A percentile compares a stretch with the other conserved stretches of the same genome.
Conservation (phyloP, 768 basidiomycete genomes). For the Tricholomella constricta region DNA sequence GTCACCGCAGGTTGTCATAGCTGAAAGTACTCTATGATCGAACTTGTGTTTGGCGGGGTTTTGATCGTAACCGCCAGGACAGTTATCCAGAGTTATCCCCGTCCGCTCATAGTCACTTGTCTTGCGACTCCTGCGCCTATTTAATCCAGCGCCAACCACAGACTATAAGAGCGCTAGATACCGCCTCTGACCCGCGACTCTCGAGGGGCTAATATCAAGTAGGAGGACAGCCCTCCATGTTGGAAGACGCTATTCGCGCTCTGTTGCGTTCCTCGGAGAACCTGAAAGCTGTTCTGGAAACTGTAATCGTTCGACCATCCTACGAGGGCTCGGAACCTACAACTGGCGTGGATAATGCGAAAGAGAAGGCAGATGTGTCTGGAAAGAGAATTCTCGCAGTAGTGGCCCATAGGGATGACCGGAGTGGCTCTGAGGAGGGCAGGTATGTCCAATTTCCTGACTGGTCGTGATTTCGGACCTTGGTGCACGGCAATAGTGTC, state of each 20-base stretch:
- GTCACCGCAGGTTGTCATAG: too few relatives aligned
- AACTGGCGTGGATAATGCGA: neutral
- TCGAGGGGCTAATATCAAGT: too few relatives aligned
- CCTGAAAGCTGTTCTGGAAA: constrained; percentile 45
- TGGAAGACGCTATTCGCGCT: constrained; percentile 12
- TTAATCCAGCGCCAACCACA: too few relatives aligned
- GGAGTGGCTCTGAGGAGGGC: constrained; percentile 51
- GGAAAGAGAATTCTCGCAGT: constrained; percentile 48
- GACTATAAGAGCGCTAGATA: too few relatives aligned
- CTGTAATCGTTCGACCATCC: constrained; percentile 25
- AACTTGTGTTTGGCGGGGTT: too few relatives aligned
- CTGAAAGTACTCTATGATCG: too few relatives aligned
- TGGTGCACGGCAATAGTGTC: neutral
- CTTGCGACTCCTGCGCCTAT: too few relatives aligned
- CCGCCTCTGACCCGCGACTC: neutral
- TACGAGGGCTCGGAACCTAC: neutral
- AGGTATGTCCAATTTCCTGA: constrained; percentile 38
- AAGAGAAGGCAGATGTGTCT: constrained; percentile 23
- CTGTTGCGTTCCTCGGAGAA: constrained; percentile 41
- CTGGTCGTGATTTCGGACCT: neutral
- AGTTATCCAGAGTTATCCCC: too few relatives aligned
- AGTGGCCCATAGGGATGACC: constrained; percentile 47
- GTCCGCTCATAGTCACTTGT: too few relatives aligned
- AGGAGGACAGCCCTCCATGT: neutral
- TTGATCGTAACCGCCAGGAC: too few relatives aligned